Evolutionary conservation across 164 flowering plant genomes (phyloP), one percentile per base, ranked within the genome.

Genomic region (Buxus sempervirens): DNA sequence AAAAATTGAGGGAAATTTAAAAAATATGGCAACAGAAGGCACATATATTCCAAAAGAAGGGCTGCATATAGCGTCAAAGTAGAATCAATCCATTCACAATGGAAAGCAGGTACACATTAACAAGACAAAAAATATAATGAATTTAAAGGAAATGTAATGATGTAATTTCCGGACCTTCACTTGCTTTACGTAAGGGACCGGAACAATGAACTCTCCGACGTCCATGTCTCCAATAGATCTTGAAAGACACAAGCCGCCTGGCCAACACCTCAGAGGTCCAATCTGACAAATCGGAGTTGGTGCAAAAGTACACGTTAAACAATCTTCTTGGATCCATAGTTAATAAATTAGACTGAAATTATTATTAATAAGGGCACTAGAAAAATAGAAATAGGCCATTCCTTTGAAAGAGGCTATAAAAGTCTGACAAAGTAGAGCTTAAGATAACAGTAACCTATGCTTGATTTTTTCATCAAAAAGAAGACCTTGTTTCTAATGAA

Each of bases 251-350:
- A 93, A 78, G 54, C 98, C 98, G 72, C 98, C 98, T 60, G 96
- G 98, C 98, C 98, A 93, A 77, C 96, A 90, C 81, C 98, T 85
- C 75, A 93, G 71, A 72, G 98, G 98, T 56, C 98, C 98, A 89
- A 93, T 83, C 98, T 93, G 72, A 65, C 74, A 70, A 56, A 65
- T 49, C 62, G 28, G 51, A 49, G 28, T 48, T 49, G 27, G 13
- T 19, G 13, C 48, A 64, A 25, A 56, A n/a, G n/a, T n/a, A n/a
- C n/a, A n/a, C n/a, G n/a, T 27, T 26, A 18, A 41, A 45, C 10
- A 23, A 38, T 26, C 26, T 41, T 12, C 48, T 58, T 72, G 38
- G 13, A 25, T 49, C 54, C 15, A 71, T 38, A 66, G 57, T 45
- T 45, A 15, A 10, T 15, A 45, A 45, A 45, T 25, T 60, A 27